These are phyloP conservation scores for Mucor mucedo DNA, from an alignment of 371 early-diverging fungal genomes.

Conservation along the genomic window DNA sequence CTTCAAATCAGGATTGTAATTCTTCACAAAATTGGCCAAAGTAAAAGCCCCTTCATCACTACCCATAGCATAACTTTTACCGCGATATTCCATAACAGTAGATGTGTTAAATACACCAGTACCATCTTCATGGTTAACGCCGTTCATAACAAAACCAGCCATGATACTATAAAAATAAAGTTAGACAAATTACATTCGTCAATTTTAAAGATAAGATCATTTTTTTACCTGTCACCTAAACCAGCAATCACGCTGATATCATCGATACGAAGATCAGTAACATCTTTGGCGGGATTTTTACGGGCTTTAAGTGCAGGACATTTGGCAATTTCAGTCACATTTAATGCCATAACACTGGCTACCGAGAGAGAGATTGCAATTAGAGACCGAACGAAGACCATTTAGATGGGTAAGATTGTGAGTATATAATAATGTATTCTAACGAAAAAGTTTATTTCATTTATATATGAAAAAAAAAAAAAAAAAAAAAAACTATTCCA, in stretches of 20 bases:
- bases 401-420: too few species aligned
- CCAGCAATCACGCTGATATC: constrained; percentile 32
- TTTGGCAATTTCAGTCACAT: constrained; percentile 11
- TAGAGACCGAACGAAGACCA: too few species aligned
- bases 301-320: constrained; percentile 26
- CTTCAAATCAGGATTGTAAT: constrained; percentile 29
- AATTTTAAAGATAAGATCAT: neutral
- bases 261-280: constrained; percentile 34
- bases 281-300: constrained; percentile 18
- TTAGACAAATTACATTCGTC: neutral
- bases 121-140: constrained; percentile 19
- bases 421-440: too few species aligned
- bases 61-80: constrained; percentile 41
- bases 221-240: constrained; percentile 27
- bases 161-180: constrained; percentile 24
- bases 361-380: too few species aligned
- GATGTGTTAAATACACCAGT: constrained; percentile 5
- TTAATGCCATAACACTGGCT: constrained; percentile 2
- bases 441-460: too few species aligned
- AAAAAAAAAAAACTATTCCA: too few species aligned
- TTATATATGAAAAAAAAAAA: too few species aligned
- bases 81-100: constrained; percentile 29
- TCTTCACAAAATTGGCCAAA: constrained; percentile 35
- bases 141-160: constrained; percentile 35
- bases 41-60: constrained; percentile 34